phyloP scores from a whole-genome alignment of 2,329 filamentous ascomycete genomes.

The Fusarium tjaetaba region DNA sequence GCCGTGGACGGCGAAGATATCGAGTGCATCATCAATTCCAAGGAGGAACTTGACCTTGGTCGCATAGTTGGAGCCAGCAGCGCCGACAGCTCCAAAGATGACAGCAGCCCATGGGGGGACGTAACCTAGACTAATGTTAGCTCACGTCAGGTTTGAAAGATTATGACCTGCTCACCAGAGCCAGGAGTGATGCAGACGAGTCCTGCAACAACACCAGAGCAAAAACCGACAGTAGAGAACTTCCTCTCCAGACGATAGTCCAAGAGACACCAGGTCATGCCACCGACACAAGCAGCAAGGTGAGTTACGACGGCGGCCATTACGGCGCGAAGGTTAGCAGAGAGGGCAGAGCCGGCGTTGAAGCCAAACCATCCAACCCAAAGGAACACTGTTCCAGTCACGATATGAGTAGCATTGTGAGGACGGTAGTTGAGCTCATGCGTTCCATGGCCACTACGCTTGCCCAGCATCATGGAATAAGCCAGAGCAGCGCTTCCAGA shows the following conservation, averaged over 20 bases:
- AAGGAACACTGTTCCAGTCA: constrained; percentile 91
- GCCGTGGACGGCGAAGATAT: constrained; percentile 87
- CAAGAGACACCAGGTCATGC: constrained; percentile 88
- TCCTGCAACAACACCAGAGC: constrained; percentile 87
- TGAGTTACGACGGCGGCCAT: constrained; percentile 91
- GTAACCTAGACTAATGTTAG: constrained; percentile 58
- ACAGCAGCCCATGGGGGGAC: constrained; percentile 88
- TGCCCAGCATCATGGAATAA: constrained; percentile 92
- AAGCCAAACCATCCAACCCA: constrained; percentile 98
- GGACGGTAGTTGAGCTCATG: constrained; percentile 91
- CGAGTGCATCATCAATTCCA: constrained; percentile 83
- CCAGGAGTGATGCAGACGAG: constrained; percentile 90
- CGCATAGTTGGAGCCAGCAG: constrained; percentile 84
- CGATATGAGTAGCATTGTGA: constrained; percentile 92
- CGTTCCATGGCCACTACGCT: constrained; percentile 84
- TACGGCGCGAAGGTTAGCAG: constrained; percentile 83
- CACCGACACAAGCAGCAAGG: constrained; percentile 82
- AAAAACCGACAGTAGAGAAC: constrained; percentile 94
- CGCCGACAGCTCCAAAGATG: constrained; percentile 80
- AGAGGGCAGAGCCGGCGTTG: constrained; percentile 85
- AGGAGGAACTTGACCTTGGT: constrained; percentile 91
- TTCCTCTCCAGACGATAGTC: constrained; percentile 91
- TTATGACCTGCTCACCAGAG: constrained; percentile 63
- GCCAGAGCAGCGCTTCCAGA: constrained; percentile 86
- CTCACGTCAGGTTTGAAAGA: not conserved